Base-by-base conservation (phyloP, 148 eudicot species). In the Tetragonia tetragonoides region DNA sequence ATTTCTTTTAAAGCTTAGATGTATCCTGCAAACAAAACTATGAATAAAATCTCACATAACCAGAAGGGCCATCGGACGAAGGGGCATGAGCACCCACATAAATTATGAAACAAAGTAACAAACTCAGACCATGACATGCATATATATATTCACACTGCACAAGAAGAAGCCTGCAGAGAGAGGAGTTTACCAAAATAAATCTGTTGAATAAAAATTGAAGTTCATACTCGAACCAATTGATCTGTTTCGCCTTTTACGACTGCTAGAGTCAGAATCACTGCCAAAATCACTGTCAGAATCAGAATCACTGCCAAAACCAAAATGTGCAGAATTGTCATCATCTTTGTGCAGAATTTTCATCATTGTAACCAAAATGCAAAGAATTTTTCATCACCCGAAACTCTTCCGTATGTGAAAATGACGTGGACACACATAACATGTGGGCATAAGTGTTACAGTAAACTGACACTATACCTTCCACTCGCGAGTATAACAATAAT, bases 201-300 rank as follows among this genome's bases (percentile, higher is more conserved):
- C 96, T 17, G 85, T 18, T 57, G 93, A 90, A 78, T 39, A 79
- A 49, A 93, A 15, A 73, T 85, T 88, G 81, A 91, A 89, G 74
- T 74, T 76, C 81, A 91, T 77, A 75, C 92, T 93, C 40, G 88
- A 81, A 80, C 84, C 85, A 78, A 74, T 86, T 24, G 94, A 88
- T 79, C 97, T 84, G 70, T 91, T 87, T 49, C 98, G 92, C 82
- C 98, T 88, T 67, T 84, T 92, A 66, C 96, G 94, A 83, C 89
- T 87, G 80, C 89, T 87, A 63, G 81, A 88, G 5, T 94, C 95
- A 78, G 94, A 90, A 85, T 85, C 72, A 68, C 76, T 72, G 59
- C 57, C 18, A 69, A 70, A 37, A 18, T 54, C 34, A 20, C 34
- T 20, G 16, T 62, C 66, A 62, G n/a, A 16, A 81, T 91, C 87